Evolutionary conservation across 768 basidiomycete genomes (phyloP).

Genomic region (Collybiopsis luxurians): DNA sequence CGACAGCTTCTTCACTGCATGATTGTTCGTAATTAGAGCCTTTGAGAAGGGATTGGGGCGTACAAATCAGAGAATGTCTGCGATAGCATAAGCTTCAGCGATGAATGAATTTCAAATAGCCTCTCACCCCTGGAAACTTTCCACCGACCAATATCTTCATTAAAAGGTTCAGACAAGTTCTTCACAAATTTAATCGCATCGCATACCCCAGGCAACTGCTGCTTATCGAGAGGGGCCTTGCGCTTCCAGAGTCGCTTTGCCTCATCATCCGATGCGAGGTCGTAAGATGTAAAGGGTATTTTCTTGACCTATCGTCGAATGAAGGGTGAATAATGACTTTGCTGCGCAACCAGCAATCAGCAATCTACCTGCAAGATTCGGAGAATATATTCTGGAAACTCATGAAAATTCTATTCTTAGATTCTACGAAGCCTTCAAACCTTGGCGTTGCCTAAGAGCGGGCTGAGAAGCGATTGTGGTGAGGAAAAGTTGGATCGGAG

Average conservation of each 20-base stretch:
- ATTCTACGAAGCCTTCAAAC: slow-evolving; percentile 27
- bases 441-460: slow-evolving; percentile 75
- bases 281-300: slow-evolving; percentile 78
- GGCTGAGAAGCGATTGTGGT: slow-evolving; percentile 89
- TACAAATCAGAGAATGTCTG: slow-evolving; percentile 78
- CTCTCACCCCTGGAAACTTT: slow-evolving; percentile 71
- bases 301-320: too few relatives aligned
- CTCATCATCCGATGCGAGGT: slow-evolving; percentile 78
- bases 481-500: slow-evolving; percentile 79
- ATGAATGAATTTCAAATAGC: slow-evolving; percentile 8
- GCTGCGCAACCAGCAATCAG: neutral
- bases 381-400: slow-evolving; percentile 67
- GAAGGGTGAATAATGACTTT: too few relatives aligned
- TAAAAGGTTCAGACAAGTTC: neutral
- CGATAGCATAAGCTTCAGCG: neutral
- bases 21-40: neutral
- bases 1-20: slow-evolving; percentile 79
- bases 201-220: slow-evolving; percentile 66
- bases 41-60: slow-evolving; percentile 22
- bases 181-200: too few relatives aligned
- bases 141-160: slow-evolving; percentile 67
- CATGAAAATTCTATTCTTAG: slow-evolving; percentile 3
- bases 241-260: slow-evolving; percentile 63
- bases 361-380: slow-evolving; percentile 80
- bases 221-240: slow-evolving; percentile 77